Evolutionary conservation across 108 stramenopile species (phyloP).

Genomic region (Skeletonema grethae): DNA sequence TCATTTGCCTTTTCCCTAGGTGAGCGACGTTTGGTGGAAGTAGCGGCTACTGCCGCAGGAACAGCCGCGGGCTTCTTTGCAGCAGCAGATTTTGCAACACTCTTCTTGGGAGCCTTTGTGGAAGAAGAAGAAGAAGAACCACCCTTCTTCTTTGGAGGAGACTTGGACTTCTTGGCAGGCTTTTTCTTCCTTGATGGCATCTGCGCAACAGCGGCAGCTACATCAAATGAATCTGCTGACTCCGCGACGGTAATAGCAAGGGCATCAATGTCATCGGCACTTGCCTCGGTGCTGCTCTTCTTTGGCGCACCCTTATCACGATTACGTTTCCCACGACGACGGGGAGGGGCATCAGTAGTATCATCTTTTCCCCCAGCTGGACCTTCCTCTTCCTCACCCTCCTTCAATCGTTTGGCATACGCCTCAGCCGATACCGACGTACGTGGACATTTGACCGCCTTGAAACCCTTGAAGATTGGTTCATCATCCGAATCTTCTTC

Average conservation of each 20-base stretch:
- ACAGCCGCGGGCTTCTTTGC: background rate
- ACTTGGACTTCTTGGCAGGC: background rate
- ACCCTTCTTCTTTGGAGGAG: background rate
- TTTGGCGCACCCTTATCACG: background rate
- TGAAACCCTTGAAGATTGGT: constrained; percentile 2
- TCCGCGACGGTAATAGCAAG: background rate
- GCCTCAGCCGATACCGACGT: constrained; percentile 16
- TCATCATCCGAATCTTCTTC: constrained; percentile 2
- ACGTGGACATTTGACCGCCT: constrained; percentile 19
- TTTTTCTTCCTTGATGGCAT: background rate
- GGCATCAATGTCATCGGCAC: background rate
- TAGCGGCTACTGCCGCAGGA: background rate
- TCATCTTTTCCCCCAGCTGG: background rate
- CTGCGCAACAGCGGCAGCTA: background rate
- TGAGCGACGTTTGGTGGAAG: background rate
- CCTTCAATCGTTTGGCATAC: constrained; percentile 15
- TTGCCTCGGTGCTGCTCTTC: background rate
- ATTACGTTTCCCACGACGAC: constrained; percentile 1
- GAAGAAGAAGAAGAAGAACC: background rate
- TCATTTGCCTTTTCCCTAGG: background rate
- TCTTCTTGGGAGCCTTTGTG: background rate
- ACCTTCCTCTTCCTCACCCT: background rate
- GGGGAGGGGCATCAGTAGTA: background rate
- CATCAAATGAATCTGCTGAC: background rate
- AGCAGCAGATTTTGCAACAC: background rate